Evolutionary conservation across 2,329 filamentous ascomycete species (phyloP).

Genomic region (Penicillium italicum): DNA sequence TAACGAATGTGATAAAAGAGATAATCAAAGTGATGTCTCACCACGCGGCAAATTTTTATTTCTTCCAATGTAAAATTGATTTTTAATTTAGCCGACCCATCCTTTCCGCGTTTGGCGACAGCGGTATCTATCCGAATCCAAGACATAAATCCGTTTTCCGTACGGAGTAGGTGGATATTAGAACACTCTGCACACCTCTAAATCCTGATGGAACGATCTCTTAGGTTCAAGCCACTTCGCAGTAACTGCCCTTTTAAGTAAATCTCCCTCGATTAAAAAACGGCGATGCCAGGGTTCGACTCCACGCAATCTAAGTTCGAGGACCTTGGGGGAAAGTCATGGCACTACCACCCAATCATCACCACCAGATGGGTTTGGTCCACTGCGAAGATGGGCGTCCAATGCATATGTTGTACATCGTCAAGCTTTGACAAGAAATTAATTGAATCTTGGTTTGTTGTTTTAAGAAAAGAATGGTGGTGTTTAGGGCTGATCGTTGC

Average conservation of each 20-base stretch:
- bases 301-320: constrained; percentile 11
- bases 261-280: neutral
- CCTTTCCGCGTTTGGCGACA: neutral
- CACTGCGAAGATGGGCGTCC: constrained; percentile 1
- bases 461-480: no score
- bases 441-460: neutral
- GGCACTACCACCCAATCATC: constrained; percentile 13
- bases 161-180: neutral
- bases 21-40: constrained; percentile 5
- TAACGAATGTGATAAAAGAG: constrained; percentile 9
- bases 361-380: neutral
- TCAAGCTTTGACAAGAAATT: constrained; percentile 9
- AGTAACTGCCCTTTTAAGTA: neutral
- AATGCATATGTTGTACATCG: constrained; percentile 1
- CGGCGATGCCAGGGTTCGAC: neutral
- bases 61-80: no score
- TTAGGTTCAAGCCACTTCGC: neutral
- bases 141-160: no score
- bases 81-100: no score
- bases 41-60: neutral
- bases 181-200: neutral
- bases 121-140: neutral
- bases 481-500: neutral
- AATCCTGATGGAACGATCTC: neutral
- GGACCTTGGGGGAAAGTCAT: constrained; percentile 22